These are phyloP conservation scores for Calonectria ilicicola DNA, from an alignment of 2,329 filamentous ascomycete genomes.

Conservation along the genomic window DNA sequence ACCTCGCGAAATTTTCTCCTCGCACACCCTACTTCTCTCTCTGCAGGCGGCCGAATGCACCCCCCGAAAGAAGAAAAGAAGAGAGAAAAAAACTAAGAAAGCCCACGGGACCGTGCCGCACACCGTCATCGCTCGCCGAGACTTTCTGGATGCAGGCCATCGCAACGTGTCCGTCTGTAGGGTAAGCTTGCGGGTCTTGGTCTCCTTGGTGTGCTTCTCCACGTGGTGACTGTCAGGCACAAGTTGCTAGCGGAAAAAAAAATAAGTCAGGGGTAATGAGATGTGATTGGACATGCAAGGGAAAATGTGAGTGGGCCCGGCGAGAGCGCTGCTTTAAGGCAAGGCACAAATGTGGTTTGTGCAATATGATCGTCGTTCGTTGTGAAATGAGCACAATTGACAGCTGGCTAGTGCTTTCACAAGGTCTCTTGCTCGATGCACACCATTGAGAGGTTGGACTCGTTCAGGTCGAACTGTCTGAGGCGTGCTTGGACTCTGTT, in stretches of 20 bases:
- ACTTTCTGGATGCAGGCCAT: not conserved
- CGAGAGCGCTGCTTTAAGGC: constrained; percentile 17
- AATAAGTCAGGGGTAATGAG: constrained; percentile 20
- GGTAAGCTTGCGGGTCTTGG: constrained; percentile 7
- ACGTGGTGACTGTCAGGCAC: constrained; percentile 38
- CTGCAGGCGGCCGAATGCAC: not conserved
- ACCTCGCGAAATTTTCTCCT: not conserved
- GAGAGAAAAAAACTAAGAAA: not conserved
- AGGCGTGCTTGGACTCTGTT: constrained; percentile 4
- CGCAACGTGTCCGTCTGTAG: constrained; percentile 10
- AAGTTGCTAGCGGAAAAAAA: constrained; percentile 26
- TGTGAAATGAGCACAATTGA: not conserved
- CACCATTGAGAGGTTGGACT: not conserved
- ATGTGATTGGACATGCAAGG: constrained; percentile 27
- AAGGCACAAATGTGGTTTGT: not conserved
- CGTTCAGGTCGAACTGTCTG: not conserved
- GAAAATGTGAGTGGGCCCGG: not conserved
- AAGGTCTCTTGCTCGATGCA: not conserved
- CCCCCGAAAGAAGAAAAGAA: not conserved
- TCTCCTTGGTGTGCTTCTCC: constrained; percentile 20
- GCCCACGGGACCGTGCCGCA: not conserved
- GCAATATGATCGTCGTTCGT: not conserved
- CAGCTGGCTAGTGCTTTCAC: not conserved
- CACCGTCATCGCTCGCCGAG: not conserved
- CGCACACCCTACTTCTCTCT: not conserved